Base-by-base conservation (phyloP, 306 rosid genomes). In the Gleditsia sinensis region DNA sequence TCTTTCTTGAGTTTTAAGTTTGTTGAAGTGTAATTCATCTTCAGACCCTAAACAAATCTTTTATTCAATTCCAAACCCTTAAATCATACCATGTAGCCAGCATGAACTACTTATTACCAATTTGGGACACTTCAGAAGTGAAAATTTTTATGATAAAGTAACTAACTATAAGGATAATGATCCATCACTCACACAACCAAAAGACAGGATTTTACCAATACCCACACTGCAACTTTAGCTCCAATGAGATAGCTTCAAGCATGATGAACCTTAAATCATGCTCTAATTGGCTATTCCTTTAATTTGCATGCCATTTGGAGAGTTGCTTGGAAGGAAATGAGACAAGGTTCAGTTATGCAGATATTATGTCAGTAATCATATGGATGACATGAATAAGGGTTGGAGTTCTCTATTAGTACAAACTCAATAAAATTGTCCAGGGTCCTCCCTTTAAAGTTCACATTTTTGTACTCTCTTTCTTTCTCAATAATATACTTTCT, bases 371-470 rank as follows among this genome's bases (percentile, higher is more conserved):
- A 59, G 70, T 14, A 21, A 40, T 19, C 9, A 7, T 17, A 49
- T 10, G 28, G 60, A 69, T 23, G 34, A n/a, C 28, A 77, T 12
- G 24, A 67, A 57, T 24, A 60, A n/a, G 3, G 42, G 12, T 17
- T 77, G 71, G 49, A 49, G 21, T 74, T 34, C 25, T 17, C 55
- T 51, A 36, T 68, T 49, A 66, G 39, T 25, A 24, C 51, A 48
- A 46, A 19, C 32, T 17, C 24, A 11, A 32, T 32, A 10, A 20
- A 24, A n/a, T 65, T 36, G 71, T 11, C 13, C 14, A 45, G 2
- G 45, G 62, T 34, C 33, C 27, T 23, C 69, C 42, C 60, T 56
- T 33, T 25, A 16, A 34, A 67, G 50, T 30, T 17, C 30, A 16
- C 67, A 36, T 49, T 53, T 11, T 27, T 49, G 76, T 49, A n/a